Evolutionary conservation across 2,329 filamentous ascomycete species (phyloP).

Genomic region (Monosporascus sp.): DNA sequence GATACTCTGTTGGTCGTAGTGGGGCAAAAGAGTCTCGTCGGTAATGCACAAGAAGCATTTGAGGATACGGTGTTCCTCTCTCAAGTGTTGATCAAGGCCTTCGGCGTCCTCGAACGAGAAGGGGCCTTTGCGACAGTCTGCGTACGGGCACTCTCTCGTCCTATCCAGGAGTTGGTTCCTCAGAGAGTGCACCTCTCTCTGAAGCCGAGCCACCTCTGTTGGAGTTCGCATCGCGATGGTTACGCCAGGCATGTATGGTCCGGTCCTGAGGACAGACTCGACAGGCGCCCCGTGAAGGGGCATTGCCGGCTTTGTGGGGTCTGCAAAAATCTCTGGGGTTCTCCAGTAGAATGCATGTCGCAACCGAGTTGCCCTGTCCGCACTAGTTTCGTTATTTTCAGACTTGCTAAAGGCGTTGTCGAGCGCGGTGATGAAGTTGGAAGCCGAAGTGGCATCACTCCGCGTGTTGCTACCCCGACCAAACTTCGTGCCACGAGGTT

Average conservation of each 20-base stretch:
- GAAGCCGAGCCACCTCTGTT: constrained; percentile 33
- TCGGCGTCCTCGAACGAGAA: constrained; percentile 25
- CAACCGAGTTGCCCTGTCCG: constrained; percentile 5
- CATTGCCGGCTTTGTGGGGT: constrained; percentile 27
- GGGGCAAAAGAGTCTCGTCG: constrained; percentile 26
- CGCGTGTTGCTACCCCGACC: too few species aligned
- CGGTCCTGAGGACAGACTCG: constrained; percentile 32
- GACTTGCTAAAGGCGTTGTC: background rate
- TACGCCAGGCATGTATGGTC: constrained; percentile 30
- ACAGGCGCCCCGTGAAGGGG: constrained; percentile 29
- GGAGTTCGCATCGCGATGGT: constrained; percentile 35
- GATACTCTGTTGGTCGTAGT: constrained; percentile 16
- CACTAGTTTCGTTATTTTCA: constrained; percentile 6
- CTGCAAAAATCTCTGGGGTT: constrained; percentile 24
- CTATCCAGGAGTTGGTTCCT: constrained; percentile 31
- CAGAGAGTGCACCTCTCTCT: constrained; percentile 29
- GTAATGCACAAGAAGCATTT: constrained; percentile 23
- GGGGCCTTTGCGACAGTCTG: constrained; percentile 27
- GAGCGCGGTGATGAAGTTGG: too few species aligned
- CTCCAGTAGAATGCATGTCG: constrained; percentile 26
- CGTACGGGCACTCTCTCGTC: constrained; percentile 32
- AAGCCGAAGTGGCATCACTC: too few species aligned
- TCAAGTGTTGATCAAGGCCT: constrained; percentile 31
- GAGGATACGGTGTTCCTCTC: constrained; percentile 25
- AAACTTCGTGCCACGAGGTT: too few species aligned